Evolutionary conservation across 345 rosid species (phyloP), one percentile per base, ranked within the genome.

Genomic region (Hibiscus mutabilis): DNA sequence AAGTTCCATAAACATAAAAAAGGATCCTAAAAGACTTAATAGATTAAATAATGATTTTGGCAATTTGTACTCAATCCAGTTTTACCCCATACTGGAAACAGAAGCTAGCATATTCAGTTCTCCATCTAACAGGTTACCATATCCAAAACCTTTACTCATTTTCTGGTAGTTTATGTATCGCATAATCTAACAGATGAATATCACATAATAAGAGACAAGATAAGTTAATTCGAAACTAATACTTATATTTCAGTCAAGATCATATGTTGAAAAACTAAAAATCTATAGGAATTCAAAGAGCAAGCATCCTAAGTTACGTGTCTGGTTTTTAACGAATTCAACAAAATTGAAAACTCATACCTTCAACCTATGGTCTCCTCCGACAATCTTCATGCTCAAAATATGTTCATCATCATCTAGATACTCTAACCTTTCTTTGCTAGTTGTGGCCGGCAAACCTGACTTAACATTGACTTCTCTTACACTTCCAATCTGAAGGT

Each of bases 381-480:
- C 52, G 0, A 46, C 52, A 46, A 46, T 46, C 52, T 3, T 46
- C 52, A 46, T 46, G 52, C 52, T 46, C 52, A 46, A 46, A 46
- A 46, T 46, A 46, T 46, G 52, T n/a, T 46, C 52, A 46, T 88
- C 81, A 15, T 91, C 96, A 52, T 91, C 91, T 59, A 91, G 89
- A 37, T 84, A 83, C 70, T 88, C 96, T 57, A 88, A 78, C 65
- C 90, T 81, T 85, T 91, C 93, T 5, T 88, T 91, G 74, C 96
- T 91, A 10, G 86, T 83, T 22, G 96, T 91, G 5, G 96, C 96
- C 0, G 92, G 96, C 29, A 91, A 79, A 5, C 96, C 93, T 7
- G 96, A 88, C 78, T 81, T 91, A 2, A 91, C 93, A 79, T 88
- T 87, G 7, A 91, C 92, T 74, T 91, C 91, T 73, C 92, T 87